Evolutionary conservation across 768 basidiomycete genomes (phyloP).

Genomic region (Phanerodontia chrysosporium): DNA sequence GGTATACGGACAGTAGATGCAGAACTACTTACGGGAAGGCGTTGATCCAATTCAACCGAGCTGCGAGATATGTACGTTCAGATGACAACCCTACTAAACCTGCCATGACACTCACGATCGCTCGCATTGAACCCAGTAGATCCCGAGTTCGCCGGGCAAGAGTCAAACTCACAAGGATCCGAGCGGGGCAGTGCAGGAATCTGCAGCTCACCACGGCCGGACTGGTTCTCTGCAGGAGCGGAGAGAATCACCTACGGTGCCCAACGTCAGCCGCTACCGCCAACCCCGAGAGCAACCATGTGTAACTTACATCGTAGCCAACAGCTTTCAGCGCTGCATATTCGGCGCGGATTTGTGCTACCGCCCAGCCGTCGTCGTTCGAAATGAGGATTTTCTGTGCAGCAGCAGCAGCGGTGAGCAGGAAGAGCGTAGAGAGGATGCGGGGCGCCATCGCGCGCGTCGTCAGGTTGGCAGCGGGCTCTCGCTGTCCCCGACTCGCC

Average conservation of each 20-base stretch:
- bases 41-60: slow-evolving; percentile 40
- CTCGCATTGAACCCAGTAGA: slow-evolving; percentile 37
- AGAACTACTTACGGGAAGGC: slow-evolving; percentile 31
- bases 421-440: neutral
- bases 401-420: neutral
- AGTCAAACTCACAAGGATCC: slow-evolving; percentile 37
- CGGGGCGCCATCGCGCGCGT: neutral
- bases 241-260: slow-evolving; percentile 39
- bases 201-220: slow-evolving; percentile 42
- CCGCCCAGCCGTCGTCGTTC: slow-evolving; percentile 42
- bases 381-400: slow-evolving; percentile 25
- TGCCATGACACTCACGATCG: slow-evolving; percentile 39
- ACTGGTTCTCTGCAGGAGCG: slow-evolving; percentile 41
- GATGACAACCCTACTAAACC: neutral
- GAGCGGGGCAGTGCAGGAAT: slow-evolving; percentile 28
- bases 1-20: neutral
- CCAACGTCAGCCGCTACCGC: neutral
- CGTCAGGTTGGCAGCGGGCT: neutral
- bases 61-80: slow-evolving; percentile 15
- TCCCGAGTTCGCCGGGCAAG: slow-evolving; percentile 39
- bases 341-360: slow-evolving; percentile 41
- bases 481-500: neutral
- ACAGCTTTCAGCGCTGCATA: slow-evolving; percentile 33
- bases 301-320: slow-evolving; percentile 33
- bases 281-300: no score